These are phyloP conservation scores for Naganishia sp. DNA, from an alignment of 1,284 basidiomycete species.

Conservation along the genomic window DNA sequence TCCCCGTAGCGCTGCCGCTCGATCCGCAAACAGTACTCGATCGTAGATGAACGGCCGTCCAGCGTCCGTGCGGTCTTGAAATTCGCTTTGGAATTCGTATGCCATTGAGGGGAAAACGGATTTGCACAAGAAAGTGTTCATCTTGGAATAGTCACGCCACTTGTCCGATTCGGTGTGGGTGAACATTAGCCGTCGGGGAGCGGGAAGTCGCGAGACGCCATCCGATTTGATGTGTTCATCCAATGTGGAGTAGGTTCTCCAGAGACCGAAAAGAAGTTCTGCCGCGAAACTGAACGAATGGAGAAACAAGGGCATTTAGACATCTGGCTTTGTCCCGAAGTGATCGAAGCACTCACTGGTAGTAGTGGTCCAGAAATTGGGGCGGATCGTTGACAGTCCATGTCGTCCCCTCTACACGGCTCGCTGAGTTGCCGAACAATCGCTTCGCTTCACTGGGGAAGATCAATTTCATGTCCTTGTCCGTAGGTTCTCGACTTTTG, in stretches of 20 bases:
- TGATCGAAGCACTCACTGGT: constrained; percentile 42
- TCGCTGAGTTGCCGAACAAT: constrained; percentile 63
- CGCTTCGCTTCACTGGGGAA: constrained; percentile 65
- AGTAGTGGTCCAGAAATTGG: constrained; percentile 68
- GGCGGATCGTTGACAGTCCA: constrained; percentile 72
- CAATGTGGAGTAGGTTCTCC: constrained; percentile 79
- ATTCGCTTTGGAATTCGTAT: constrained; percentile 61
- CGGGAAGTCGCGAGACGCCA: constrained; percentile 66
- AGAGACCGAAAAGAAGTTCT: constrained; percentile 83
- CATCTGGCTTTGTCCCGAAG: background rate
- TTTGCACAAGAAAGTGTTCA: constrained; percentile 68
- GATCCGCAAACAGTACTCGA: constrained; percentile 76
- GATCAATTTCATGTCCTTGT: constrained; percentile 75
- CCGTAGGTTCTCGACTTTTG: constrained; percentile 61
- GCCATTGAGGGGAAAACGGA: constrained; percentile 70
- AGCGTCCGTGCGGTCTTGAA: constrained; percentile 63
- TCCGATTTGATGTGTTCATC: constrained; percentile 66
- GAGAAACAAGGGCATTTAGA: constrained; percentile 65
- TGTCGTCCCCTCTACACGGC: constrained; percentile 48
- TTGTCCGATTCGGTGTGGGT: constrained; percentile 68
- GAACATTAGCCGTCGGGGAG: constrained; percentile 72
- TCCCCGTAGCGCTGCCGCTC: constrained; percentile 74
- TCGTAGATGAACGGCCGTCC: constrained; percentile 73
- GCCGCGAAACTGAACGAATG: constrained; percentile 63
- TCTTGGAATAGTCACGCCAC: constrained; percentile 80